Base-by-base conservation (phyloP, 2,329 filamentous ascomycete species). In the Seiridium cupressi region DNA sequence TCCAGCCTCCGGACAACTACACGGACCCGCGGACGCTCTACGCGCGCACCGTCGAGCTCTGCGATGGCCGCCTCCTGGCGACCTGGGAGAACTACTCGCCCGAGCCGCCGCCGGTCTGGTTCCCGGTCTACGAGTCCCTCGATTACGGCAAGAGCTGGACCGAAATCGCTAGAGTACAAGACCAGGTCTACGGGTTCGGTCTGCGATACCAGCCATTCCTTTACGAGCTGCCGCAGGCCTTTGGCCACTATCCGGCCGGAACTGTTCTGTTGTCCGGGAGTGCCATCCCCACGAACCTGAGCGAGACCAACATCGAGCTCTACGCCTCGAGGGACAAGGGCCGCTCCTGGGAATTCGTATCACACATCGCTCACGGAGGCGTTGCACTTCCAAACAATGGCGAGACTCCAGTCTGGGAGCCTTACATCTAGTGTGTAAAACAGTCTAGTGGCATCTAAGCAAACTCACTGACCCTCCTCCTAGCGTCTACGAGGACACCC, bases 161-260 rank as follows among this genome's bases (percentile, higher is more conserved):
- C 13, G 82, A 89, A 68, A 77, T 89, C 55, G 85, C 86, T 4
- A 79, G 80, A 13, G 84, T 91, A 8, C 76, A 84, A 11, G 89
- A 92, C 69, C 79, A 83, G 54, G 84, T 83, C 36, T 87, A 89
- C 64, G 81, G 81, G 47, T 86, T 84, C 76, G 89, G 89, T 26
- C 71, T 90, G 58, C 81, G 87, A 36, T 90, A 90, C 67, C 89
- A 92, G 67, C 89, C 89, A 0, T 84, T 85, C 70, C 76, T 92
- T 11, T 90, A 89, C 66, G 80, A 86, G 64, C 80, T 92, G 3
- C 82, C 85, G 0, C 75, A 82, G 47, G 70, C 74, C 3, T 77
- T 91, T 55, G 89, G 82, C 18, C 76, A 79, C 1, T 90, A 81
- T 68, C 74, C 79, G 1, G 81, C 81, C 3, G 89, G 88, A 2